Evolutionary conservation across 78 protist genomes (phyloP).

Genomic region (Thecamonas trahens): DNA sequence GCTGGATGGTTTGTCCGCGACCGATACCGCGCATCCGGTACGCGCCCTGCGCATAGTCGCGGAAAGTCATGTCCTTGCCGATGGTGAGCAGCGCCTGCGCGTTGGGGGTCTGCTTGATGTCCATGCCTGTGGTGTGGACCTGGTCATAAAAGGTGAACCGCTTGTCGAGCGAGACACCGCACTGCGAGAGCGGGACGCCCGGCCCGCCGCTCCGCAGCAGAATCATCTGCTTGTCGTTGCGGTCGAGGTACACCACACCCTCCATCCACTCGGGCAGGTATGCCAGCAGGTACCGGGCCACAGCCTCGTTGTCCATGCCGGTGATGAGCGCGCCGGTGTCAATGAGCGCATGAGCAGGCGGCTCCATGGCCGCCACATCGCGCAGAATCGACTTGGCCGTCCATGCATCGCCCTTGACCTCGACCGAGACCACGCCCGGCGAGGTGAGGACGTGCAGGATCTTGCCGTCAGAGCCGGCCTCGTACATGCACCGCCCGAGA

Average conservation of each 20-base stretch:
- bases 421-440: slow-evolving; percentile 8
- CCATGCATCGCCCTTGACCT: slow-evolving; percentile 13
- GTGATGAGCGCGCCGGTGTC: slow-evolving; percentile 77
- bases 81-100: slow-evolving; percentile 65
- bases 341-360: slow-evolving; percentile 63
- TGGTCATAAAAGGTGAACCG: slow-evolving; percentile 77
- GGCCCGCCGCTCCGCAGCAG: slow-evolving; percentile 11
- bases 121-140: slow-evolving; percentile 79
- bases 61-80: slow-evolving; percentile 80
- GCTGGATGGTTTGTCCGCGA: slow-evolving; percentile 45
- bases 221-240: slow-evolving; percentile 35
- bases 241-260: slow-evolving; percentile 61
- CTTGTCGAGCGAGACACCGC: slow-evolving; percentile 28
- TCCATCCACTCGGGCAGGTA: slow-evolving; percentile 4
- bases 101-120: slow-evolving; percentile 57
- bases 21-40: slow-evolving; percentile 80
- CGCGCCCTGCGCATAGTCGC: slow-evolving; percentile 76
- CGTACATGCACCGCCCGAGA: slow-evolving; percentile 61
- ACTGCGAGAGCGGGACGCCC: slow-evolving; percentile 42
- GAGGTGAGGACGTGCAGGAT: slow-evolving; percentile 41
- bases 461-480: slow-evolving; percentile 62
- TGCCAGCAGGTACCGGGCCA: slow-evolving; percentile 39
- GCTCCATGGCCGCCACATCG: slow-evolving; percentile 30
- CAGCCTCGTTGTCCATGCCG: slow-evolving; percentile 43
- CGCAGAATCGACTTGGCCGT: not conserved